Conservation (phyloP, 192 early-diverging fungal species). For the Allomyces javanicus region DNA sequence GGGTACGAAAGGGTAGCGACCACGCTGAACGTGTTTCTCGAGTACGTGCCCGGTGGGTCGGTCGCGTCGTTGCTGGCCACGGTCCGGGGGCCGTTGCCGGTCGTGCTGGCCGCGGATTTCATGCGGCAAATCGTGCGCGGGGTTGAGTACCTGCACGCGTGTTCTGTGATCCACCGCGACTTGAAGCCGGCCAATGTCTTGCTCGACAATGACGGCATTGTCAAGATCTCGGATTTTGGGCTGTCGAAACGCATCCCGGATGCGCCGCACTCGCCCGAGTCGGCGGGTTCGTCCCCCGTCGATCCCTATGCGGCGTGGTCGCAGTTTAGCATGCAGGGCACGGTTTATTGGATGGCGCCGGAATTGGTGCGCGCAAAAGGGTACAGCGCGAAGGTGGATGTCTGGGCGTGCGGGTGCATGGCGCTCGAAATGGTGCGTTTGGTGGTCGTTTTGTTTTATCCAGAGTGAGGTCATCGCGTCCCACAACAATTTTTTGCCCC, state of each 20-base stretch:
- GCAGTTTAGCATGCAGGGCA: slow-evolving; percentile 29
- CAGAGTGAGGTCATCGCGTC: no score
- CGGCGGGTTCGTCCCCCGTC: no score
- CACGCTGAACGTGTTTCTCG: slow-evolving; percentile 80
- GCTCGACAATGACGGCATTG: background rate
- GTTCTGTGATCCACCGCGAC: background rate
- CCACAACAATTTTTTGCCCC: no score
- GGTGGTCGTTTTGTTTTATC: no score
- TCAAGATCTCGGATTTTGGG: slow-evolving; percentile 62
- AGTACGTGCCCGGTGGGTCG: slow-evolving; percentile 90
- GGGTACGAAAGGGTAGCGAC: slow-evolving; percentile 52
- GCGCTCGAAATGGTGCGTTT: slow-evolving; percentile 67
- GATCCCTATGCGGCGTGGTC: no score
- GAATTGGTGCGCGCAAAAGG: slow-evolving; percentile 62
- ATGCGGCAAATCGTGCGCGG: slow-evolving; percentile 11
- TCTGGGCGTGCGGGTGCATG: slow-evolving; percentile 71
- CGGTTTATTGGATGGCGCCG: slow-evolving; percentile 90
- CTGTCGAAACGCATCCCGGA: slow-evolving; percentile 63
- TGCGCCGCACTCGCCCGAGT: background rate
- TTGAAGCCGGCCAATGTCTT: background rate
- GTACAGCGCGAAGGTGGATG: slow-evolving; percentile 82
- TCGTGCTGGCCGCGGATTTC: slow-evolving; percentile 48
- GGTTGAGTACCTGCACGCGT: background rate
- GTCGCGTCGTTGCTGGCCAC: slow-evolving; percentile 52
- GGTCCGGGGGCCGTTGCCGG: slow-evolving; percentile 48